Base-by-base conservation (phyloP, 2,329 filamentous ascomycete genomes). In the Calonectria leucothoes region DNA sequence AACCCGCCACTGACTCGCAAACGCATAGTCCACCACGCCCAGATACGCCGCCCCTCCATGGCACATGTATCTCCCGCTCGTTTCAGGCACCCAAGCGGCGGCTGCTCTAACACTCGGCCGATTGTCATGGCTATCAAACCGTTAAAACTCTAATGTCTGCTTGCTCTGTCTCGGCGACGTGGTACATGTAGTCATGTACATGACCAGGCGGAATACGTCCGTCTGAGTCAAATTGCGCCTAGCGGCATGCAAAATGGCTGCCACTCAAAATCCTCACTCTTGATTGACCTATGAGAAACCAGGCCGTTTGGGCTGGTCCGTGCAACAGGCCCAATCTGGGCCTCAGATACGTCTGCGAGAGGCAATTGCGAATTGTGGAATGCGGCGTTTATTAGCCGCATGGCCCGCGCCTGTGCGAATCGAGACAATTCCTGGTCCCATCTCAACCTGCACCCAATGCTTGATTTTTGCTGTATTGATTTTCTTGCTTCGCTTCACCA, bases 1-100 rank as follows among this genome's bases (percentile, higher is more conserved):
- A 81, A 81, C 72, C 78, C 78, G 78, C 75, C 57, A 57, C 72
- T 79, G 78, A 80, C 78, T 79, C 77, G 77, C 55, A 61, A 61
- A 25, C 33, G 55, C 55, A 61, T 61, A 73, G 64, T 70, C 59
- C 59, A 48, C 29, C 59, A 45, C 23, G 4, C 39, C 17, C 39
- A 31, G 39, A 42, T 45, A 39, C 39, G 3, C 25, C 17, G 37
- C 27, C 39, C 10, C 23, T 25, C 33, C 7, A 37, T 27, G 25
- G 27, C 59, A 23, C 42, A 71, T 64, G 67, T 42, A 69, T 67
- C 66, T 45, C 49, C 61, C 55, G 25, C 49, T 55, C 51, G 51
- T 52, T 37, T 45, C 51, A 55, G 29, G 42, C 48, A 48, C 29
- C 29, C 20, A 29, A 23, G 27, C 59, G 39, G 45, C 55, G 35